A percentile compares a stretch with the other conserved stretches of the same genome.
phyloP scores from a whole-genome alignment of 306 rosid genomes.

The Rosa multiflora region DNA sequence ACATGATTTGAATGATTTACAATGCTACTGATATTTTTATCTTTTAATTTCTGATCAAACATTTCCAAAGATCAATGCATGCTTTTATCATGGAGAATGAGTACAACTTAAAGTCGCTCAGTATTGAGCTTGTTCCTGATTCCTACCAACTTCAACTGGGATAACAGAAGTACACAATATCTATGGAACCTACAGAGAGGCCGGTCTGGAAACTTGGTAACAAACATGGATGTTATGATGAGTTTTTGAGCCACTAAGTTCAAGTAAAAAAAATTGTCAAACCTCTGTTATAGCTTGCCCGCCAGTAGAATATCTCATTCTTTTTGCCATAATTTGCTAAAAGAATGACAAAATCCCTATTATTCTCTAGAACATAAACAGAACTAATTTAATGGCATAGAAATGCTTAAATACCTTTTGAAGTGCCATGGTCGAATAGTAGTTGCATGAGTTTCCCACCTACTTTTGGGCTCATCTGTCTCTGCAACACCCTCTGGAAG shows the following conservation, averaged over 20 bases:
- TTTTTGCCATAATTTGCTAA: background rate
- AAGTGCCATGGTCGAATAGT: constrained; percentile 46
- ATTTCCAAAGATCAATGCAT: background rate
- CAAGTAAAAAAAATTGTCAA: constrained; percentile 8
- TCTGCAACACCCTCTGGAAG: constrained; percentile 64
- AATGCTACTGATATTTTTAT: background rate
- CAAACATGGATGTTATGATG: background rate
- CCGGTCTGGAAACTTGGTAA: background rate
- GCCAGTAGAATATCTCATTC: constrained; percentile 18
- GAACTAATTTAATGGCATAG: background rate
- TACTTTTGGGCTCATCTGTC: constrained; percentile 63
- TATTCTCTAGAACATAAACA: background rate
- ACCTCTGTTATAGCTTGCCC: constrained; percentile 8
- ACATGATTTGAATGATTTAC: background rate
- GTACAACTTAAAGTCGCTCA: background rate
- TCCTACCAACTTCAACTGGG: background rate
- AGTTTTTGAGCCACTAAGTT: constrained; percentile 19
- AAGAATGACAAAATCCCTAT: background rate
- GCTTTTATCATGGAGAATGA: background rate
- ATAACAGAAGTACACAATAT: background rate
- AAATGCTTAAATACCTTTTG: constrained; percentile 52
- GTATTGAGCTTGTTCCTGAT: background rate
- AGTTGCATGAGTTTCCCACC: constrained; percentile 59
- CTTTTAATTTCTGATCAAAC: background rate
- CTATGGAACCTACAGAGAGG: background rate